Evolutionary conservation across 768 basidiomycete genomes (phyloP), one percentile per base, ranked within the genome.

Genomic region (Bullera alba): DNA sequence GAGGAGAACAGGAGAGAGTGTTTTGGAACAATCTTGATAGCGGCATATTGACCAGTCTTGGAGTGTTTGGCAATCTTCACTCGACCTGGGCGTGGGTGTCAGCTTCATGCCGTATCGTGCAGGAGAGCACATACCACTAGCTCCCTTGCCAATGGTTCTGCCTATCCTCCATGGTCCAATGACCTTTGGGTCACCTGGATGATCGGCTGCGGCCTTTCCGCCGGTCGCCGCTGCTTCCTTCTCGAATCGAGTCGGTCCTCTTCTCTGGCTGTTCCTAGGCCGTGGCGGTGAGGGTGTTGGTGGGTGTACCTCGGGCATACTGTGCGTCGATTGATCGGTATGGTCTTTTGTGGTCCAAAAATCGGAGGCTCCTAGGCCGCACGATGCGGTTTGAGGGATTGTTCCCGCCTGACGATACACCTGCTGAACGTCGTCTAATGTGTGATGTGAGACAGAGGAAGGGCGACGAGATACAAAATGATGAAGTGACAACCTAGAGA

Each of bases 131-230:
- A 51, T 41, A 66, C 91, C 91, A 60, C 86, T 87, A 27, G 87
- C 87, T 44, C 91, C 91, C 75, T 91, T 91, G 5, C 91, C 91
- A 48, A 95, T 83, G 58, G 88, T 92, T 71, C 88, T 86, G 50
- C 91, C 91, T 6, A 95, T 81, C 58, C 88, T 78, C 91, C 91
- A 95, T 2, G 88, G 88, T 10, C 91, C 91, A 38, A 95, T 84
- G 53, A 76, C 78, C 68, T 82, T 85, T 10, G 90, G 89, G 73
- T 93, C 90, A 48, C 85, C 81, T 0, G 85, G 83, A 32, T 83
- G 79, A 60, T 90, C 87, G 64, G 87, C 88, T 21, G 85, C 83
- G 35, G 78, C 77, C 44, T 77, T 74, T 15, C 81, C 80, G 41
- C 81, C 84, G 38, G 87, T 86, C 50, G 86, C 84, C 45, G 84